phyloP scores from a whole-genome alignment of 306 rosid species.

The Cicer bijugum region DNA sequence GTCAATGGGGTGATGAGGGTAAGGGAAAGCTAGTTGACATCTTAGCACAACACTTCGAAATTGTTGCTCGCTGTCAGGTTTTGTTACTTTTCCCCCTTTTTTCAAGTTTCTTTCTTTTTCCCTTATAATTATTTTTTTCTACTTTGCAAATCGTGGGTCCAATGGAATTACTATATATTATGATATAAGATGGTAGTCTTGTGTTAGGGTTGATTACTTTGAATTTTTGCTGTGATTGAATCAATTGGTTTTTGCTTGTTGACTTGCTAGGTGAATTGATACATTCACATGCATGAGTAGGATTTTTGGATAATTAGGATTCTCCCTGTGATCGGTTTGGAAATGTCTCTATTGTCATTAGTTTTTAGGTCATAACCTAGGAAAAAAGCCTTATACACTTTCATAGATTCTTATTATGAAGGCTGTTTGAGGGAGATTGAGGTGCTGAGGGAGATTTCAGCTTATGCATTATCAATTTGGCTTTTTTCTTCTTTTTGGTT shows the following conservation, averaged over 20 bases:
- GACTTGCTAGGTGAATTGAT: not conserved
- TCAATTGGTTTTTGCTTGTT: conserved; percentile 4
- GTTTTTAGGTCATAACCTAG: not conserved
- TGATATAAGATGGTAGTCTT: not conserved
- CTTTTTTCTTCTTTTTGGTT: not conserved
- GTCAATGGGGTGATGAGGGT: conserved; percentile 99
- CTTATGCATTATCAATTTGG: not conserved
- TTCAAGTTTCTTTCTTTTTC: conserved; percentile 23
- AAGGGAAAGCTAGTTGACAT: conserved; percentile 94
- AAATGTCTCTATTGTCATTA: not conserved
- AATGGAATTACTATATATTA: not conserved
- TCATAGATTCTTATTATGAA: not conserved
- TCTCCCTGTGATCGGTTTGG: not conserved
- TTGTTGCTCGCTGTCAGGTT: conserved; percentile 99
- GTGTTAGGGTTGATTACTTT: conserved; percentile 33
- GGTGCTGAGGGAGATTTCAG: not conserved
- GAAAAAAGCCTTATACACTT: not conserved
- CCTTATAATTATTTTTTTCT: not conserved
- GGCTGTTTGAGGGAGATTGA: not conserved
- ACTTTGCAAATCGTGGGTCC: conserved; percentile 7
- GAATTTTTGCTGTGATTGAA: not conserved
- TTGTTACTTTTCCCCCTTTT: not conserved
- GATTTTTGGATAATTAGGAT: conserved; percentile 7
- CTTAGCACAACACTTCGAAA: conserved; percentile 82
- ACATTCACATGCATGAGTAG: not conserved